These are phyloP conservation scores for Diversispora epigaea DNA, from an alignment of 192 early-diverging fungal genomes.

Conservation along the genomic window DNA sequence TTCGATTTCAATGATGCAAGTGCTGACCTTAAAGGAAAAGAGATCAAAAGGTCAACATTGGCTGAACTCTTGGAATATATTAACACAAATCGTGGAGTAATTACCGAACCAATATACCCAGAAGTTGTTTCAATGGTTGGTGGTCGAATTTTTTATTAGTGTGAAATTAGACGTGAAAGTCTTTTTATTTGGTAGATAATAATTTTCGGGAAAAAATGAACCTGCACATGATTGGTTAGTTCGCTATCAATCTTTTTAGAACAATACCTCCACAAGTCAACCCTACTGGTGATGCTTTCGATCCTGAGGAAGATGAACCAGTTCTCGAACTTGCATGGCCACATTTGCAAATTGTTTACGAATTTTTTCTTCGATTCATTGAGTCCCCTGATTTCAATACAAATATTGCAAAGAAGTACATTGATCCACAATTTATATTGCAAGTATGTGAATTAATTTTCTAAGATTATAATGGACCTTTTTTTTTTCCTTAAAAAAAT, in stretches of 20 bases:
- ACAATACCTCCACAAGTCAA: conserved; percentile 96
- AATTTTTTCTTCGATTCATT: conserved; percentile 97
- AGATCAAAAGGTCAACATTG: conserved; percentile 91
- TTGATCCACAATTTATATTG: conserved; percentile 93
- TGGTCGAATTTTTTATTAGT: background rate
- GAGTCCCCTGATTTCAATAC: conserved; percentile 98
- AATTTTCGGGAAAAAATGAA: conserved; percentile 3
- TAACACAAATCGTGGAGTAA: conserved; percentile 80
- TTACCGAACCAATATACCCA: conserved; percentile 88
- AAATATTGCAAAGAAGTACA: conserved; percentile 92
- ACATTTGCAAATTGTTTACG: conserved; percentile 97
- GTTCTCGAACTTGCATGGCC: conserved; percentile 97
- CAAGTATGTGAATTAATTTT: conserved; percentile 54
- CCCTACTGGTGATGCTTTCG: conserved; percentile 93
- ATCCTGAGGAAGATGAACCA: conserved; percentile 99
- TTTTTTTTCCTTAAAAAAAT: conserved; percentile 13
- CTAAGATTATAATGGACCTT: background rate
- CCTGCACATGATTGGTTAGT: conserved; percentile 50
- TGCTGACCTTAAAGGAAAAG: conserved; percentile 89
- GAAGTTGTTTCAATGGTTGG: conserved; percentile 93
- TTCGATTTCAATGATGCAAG: conserved; percentile 96
- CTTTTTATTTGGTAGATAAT: conserved; percentile 23
- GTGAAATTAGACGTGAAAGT: background rate
- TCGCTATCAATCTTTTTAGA: conserved; percentile 92
- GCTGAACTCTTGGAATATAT: conserved; percentile 94